Conservation (phyloP, 805 yeast genomes). For the Scheffersomyces stipitis region DNA sequence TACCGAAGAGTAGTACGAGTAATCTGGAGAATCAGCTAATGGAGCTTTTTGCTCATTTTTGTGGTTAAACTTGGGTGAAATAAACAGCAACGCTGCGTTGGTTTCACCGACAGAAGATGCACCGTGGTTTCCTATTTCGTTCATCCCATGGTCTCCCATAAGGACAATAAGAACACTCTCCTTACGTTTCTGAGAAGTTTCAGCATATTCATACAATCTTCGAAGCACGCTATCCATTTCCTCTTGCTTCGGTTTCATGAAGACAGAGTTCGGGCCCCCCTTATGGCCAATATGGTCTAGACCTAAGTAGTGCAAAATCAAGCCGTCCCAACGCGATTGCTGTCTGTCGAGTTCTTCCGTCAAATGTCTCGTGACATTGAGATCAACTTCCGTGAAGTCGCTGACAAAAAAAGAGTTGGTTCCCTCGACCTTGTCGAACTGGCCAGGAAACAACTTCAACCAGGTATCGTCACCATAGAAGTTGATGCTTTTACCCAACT, state of each 20-base stretch:
- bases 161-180: conserved; percentile 65
- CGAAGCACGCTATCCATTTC: conserved; percentile 81
- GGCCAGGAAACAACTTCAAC: conserved; percentile 81
- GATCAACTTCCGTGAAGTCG: conserved; percentile 92
- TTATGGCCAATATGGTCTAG: conserved; percentile 97
- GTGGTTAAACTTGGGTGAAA: conserved; percentile 57
- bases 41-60: conserved; percentile 33
- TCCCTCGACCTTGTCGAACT: conserved; percentile 72
- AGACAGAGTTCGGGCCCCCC: conserved; percentile 81
- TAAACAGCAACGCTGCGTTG: conserved; percentile 72
- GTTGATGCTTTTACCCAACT: conserved; percentile 48
- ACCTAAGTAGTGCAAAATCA: conserved; percentile 89
- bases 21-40: conserved; percentile 40
- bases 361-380: conserved; percentile 87
- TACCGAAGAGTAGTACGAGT: conserved; percentile 50
- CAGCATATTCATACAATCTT: conserved; percentile 41
- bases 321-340: conserved; percentile 67
- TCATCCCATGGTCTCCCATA: conserved; percentile 96
- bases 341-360: conserved; percentile 50
- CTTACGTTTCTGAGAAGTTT: conserved; percentile 12
- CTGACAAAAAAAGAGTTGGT: conserved; percentile 93
- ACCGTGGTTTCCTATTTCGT: conserved; percentile 93
- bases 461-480: conserved; percentile 98
- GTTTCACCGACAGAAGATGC: conserved; percentile 94
- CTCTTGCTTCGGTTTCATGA: conserved; percentile 76